Percentiles rank a stretch among this genome's conserved stretches.
Conservation (phyloP, 129 eudicot genomes). For the Artemisia argyi region DNA sequence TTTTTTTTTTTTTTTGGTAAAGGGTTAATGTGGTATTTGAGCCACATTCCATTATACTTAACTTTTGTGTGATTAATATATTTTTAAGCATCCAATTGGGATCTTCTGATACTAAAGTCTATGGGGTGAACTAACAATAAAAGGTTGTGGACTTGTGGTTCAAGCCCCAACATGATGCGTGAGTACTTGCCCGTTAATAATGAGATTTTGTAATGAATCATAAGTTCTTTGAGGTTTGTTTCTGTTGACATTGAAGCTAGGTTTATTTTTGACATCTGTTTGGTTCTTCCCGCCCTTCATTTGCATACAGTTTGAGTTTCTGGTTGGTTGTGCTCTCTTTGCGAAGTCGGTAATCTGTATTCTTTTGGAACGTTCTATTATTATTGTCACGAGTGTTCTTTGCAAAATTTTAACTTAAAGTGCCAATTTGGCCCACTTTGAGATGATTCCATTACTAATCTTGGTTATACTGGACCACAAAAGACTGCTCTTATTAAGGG, state of each 20-base stretch:
- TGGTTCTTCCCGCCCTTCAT: background rate
- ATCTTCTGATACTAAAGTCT: background rate
- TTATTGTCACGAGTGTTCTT: background rate
- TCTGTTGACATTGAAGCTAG: no score
- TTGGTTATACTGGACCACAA: background rate
- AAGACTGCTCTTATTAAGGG: background rate
- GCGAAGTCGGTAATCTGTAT: conserved; percentile 10
- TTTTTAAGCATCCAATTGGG: conserved; percentile 4
- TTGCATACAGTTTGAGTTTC: no score
- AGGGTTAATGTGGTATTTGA: no score
- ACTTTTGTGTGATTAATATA: no score
- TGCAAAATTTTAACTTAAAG: background rate
- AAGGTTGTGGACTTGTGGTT: no score
- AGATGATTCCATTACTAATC: background rate
- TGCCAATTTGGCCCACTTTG: background rate
- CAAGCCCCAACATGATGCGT: no score
- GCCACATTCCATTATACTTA: no score
- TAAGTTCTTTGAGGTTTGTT: no score
- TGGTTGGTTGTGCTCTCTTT: background rate
- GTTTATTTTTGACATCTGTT: no score
- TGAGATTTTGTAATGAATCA: no score
- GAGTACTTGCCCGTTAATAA: no score
- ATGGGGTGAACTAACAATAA: background rate
- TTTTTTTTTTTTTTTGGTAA: no score
- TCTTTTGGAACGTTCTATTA: background rate